Base-by-base conservation (phyloP, 1,284 basidiomycete genomes). In the Apiotrichum mycotoxinovorans region DNA sequence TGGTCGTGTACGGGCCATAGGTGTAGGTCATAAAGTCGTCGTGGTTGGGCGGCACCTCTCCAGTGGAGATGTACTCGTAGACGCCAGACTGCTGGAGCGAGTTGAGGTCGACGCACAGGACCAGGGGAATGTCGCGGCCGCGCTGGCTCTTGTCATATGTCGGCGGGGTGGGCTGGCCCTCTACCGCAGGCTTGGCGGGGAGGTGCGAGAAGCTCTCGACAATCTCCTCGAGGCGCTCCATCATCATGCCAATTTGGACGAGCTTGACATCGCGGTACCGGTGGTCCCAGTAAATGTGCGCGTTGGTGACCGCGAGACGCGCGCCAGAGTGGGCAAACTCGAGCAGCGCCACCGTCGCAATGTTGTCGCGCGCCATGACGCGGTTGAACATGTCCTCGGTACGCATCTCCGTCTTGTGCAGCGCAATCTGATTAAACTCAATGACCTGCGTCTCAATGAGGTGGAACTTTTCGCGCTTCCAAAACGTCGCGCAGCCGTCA, bases 361-460 rank as follows among this genome's bases (percentile, higher is more conserved):
- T 91, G 73, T 98, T 87, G 78, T 98, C 96, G 75, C 94, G 92
- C 62, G 89, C 89, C 73, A 97, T 85, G 57, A 98, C 92, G 52
- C 96, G 90, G 74, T 98, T 98, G 83, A 98, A 98, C 92, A 98
- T 95, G 79, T 98, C 95, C 71, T 98, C 93, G 5, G 94, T 96
- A 79, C 95, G 93, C 80, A 98, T 95, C 74, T 98, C 95, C 43
- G 87, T 84, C 51, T 92, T 87, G 70, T 92, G 88, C 82, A 98
- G 89, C 9, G 94, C 94, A 59, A 94, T 83, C 56, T 91, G 85
- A 75, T 88, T 91, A 80, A 95, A 99, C 76, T 98, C 96, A 73
- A 98, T 84, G 42, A 95, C 83, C 63, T 94, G 89, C 69, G 90
- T 90, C 80, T 98, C 95, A 56, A 98, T 88, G 44, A 99, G 85